These are phyloP conservation scores for Pseudodiploospora longispora DNA, from an alignment of 2,329 filamentous ascomycete species.

Conservation along the genomic window DNA sequence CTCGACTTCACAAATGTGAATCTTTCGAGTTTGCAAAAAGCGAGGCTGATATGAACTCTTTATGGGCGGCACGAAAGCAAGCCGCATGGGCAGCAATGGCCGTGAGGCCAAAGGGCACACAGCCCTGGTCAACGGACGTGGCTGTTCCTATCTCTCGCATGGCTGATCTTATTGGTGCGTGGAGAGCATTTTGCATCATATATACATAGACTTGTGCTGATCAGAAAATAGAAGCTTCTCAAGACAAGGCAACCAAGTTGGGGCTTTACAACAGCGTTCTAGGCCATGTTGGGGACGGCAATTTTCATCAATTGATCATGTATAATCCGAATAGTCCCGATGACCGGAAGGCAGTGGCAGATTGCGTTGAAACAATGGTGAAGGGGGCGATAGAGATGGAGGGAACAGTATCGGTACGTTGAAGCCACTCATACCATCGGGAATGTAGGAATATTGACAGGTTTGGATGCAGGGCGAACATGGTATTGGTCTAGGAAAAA, in stretches of 20 bases:
- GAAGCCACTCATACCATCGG: constrained; percentile 10
- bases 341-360: constrained; percentile 46
- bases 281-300: constrained; percentile 67
- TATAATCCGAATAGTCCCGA: constrained; percentile 42
- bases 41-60: constrained; percentile 55
- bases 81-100: constrained; percentile 67
- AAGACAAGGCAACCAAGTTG: constrained; percentile 53
- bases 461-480: constrained; percentile 46
- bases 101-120: constrained; percentile 47
- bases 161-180: constrained; percentile 55
- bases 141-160: constrained; percentile 67
- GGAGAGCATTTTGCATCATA: neutral
- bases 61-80: constrained; percentile 71
- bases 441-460: too few species aligned
- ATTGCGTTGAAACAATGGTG: constrained; percentile 61
- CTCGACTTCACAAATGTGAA: constrained; percentile 40
- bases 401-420: constrained; percentile 57
- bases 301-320: constrained; percentile 54
- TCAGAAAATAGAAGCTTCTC: constrained; percentile 45
- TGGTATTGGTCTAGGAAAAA: constrained; percentile 62
- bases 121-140: constrained; percentile 75
- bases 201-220: neutral
- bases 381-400: constrained; percentile 62
- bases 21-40: constrained; percentile 61
- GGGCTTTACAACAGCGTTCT: constrained; percentile 59